Base-by-base conservation (phyloP, 1,284 basidiomycete species). In the Heliocybe sulcata region DNA sequence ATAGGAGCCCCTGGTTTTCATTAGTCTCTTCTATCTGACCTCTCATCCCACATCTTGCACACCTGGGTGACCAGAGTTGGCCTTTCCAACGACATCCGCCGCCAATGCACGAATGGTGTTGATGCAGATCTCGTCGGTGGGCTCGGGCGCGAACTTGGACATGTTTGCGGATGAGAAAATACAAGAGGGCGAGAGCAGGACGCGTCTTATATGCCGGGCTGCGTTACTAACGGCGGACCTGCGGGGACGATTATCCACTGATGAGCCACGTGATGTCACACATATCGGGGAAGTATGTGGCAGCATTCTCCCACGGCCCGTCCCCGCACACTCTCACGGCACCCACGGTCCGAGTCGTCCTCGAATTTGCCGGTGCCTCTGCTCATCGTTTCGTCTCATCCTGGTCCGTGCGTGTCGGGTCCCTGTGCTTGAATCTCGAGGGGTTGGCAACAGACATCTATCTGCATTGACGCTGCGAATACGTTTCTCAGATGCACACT, bases 11-110 rank as follows among this genome's bases (percentile, higher is more conserved):
- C 88, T 86, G 58, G 54, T 53, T 16, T 54, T 47, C 56, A 61
- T 27, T 22, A 42, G 25, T 20, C 11, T 33, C 16, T 12, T 27
- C 42, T 50, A 25, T 29, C 23, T 12, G 19, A 25, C 54, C 55
- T 19, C 31, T 48, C 20, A 20, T 25, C 19, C 38, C 35, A 19
- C 10, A 45, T 26, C 33, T 25, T 59, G 66, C 70, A 60, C 55
- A 87, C 92, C 91, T 58, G 92, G 92, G 74, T 94, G 92, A 59
- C 92, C 92, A 64, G 92, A 94, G 83, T 96, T 96, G 66, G 93
- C 86, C 74, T 92, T 83, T 57, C 71, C 80, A 52, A 89, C 84
- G 60, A 83, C 75, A 75, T 89, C 85, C 42, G 83, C 88, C 53
- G 87, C 82, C 57, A 87, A 79, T 53, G 82, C 80, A 59, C 85